These are phyloP conservation scores for Fonsecaea monophora DNA, from an alignment of 2,329 filamentous ascomycete genomes.

Conservation along the genomic window DNA sequence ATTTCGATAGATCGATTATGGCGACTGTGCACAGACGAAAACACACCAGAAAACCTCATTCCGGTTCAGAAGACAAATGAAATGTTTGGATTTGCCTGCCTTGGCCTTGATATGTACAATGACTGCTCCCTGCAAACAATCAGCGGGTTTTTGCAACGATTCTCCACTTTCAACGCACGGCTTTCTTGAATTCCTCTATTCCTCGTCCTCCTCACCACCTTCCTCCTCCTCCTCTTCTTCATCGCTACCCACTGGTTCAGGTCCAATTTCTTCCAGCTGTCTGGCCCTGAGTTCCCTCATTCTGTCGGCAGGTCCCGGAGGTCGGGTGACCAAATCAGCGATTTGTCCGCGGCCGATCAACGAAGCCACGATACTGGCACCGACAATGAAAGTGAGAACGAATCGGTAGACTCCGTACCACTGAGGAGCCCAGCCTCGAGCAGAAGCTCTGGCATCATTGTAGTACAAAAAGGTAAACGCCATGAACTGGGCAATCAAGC, in stretches of 20 bases:
- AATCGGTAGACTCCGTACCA: constrained; percentile 95
- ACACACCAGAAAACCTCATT: not conserved
- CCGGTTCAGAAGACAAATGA: constrained; percentile 8
- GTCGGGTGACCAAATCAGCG: constrained; percentile 59
- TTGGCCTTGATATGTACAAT: constrained; percentile 32
- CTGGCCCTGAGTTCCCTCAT: constrained; percentile 58
- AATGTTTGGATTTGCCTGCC: constrained; percentile 26
- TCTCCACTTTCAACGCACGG: constrained; percentile 22
- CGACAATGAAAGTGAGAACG: constrained; percentile 87
- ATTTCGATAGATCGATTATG: not conserved
- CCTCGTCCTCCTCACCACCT: constrained; percentile 33
- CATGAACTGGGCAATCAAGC: constrained; percentile 82
- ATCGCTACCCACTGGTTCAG: constrained; percentile 47
- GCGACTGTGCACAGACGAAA: not conserved
- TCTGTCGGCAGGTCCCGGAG: constrained; percentile 54
- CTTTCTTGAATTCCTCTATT: constrained; percentile 29
- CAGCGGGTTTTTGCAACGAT: constrained; percentile 13
- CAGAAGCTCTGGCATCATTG: constrained; percentile 75
- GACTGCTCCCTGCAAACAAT: constrained; percentile 25
- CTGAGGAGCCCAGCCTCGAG: constrained; percentile 76
- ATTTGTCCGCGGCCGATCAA: constrained; percentile 84
- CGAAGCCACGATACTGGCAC: constrained; percentile 78
- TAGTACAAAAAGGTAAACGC: constrained; percentile 88
- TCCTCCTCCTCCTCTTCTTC: constrained; percentile 40
- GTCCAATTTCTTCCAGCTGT: constrained; percentile 55